These are phyloP conservation scores for Selenicereus undatus DNA, from an alignment of 148 eudicot species.

Conservation along the genomic window DNA sequence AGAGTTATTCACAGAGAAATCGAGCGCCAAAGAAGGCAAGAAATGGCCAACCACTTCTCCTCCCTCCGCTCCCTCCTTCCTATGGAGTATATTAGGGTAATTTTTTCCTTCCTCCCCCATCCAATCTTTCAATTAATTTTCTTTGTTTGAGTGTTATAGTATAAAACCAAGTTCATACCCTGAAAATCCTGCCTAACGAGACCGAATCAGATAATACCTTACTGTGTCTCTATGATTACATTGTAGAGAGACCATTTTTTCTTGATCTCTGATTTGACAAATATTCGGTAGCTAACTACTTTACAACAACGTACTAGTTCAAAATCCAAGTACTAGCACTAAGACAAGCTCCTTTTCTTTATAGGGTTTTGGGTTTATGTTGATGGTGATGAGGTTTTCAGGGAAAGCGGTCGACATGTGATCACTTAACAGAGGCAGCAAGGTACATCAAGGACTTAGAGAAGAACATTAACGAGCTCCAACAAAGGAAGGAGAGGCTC, in stretches of 20 bases:
- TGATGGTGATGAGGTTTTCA: conserved; percentile 8
- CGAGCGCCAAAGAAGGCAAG: conserved; percentile 72
- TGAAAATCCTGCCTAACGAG: no score
- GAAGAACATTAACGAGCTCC: conserved; percentile 28
- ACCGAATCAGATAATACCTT: no score
- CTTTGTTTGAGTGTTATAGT: no score
- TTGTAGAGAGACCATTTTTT: no score
- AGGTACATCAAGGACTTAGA: conserved; percentile 38
- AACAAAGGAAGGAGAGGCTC: conserved; percentile 30
- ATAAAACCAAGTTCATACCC: no score
- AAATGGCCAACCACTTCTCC: conserved; percentile 59
- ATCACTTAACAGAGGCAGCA: conserved; percentile 32
- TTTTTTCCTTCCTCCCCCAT: neutral
- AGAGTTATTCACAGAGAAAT: conserved; percentile 49
- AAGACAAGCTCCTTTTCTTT: neutral
- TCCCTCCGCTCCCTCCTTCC: conserved; percentile 67
- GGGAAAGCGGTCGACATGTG: conserved; percentile 40
- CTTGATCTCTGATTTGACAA: no score
- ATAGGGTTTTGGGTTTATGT: neutral
- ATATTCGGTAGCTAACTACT: no score
- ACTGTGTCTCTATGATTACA: no score
- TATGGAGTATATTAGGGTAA: conserved; percentile 58
- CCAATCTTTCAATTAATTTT: neutral
- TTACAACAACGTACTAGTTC: no score
- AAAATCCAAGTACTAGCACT: neutral